Evolutionary conservation across 2,329 filamentous ascomycete genomes (phyloP).

Genomic region (Xylogone sp.): DNA sequence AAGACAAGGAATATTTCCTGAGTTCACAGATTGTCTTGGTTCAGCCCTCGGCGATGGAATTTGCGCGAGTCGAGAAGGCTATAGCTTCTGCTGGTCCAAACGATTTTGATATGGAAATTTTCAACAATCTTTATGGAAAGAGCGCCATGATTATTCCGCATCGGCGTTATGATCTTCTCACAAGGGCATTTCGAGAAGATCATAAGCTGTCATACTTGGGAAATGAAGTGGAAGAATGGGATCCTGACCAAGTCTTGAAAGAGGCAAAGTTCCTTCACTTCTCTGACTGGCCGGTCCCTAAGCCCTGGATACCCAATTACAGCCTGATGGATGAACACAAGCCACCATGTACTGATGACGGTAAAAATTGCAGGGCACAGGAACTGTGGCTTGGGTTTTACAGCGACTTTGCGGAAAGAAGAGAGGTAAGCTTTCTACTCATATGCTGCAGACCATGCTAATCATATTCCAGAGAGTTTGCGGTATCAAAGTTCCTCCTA

Average conservation of each 20-base stretch:
- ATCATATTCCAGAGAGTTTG: no score
- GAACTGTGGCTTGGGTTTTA: constrained; percentile 10
- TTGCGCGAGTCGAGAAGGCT: constrained; percentile 26
- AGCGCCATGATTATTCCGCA: constrained; percentile 61
- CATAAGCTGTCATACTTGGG: constrained; percentile 43
- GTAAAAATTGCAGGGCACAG: constrained; percentile 1
- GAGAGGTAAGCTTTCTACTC: not conserved
- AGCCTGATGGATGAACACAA: not conserved
- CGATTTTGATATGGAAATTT: constrained; percentile 64
- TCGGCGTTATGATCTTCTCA: constrained; percentile 56
- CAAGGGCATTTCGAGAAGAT: constrained; percentile 58
- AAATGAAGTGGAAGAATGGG: constrained; percentile 49
- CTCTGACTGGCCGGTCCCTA: constrained; percentile 55
- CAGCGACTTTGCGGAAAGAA: constrained; percentile 4
- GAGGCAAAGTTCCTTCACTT: constrained; percentile 57
- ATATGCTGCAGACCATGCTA: no score
- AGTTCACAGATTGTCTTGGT: constrained; percentile 61
- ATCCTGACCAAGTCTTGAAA: constrained; percentile 45
- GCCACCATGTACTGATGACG: not conserved
- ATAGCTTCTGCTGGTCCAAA: constrained; percentile 19
- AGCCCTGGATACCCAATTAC: constrained; percentile 40
- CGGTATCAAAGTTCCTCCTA: no score
- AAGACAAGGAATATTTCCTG: constrained; percentile 48
- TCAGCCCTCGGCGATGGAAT: constrained; percentile 51
- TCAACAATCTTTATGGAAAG: constrained; percentile 55